Base-by-base conservation (phyloP, 2,329 filamentous ascomycete genomes). In the Fusarium stilboides region DNA sequence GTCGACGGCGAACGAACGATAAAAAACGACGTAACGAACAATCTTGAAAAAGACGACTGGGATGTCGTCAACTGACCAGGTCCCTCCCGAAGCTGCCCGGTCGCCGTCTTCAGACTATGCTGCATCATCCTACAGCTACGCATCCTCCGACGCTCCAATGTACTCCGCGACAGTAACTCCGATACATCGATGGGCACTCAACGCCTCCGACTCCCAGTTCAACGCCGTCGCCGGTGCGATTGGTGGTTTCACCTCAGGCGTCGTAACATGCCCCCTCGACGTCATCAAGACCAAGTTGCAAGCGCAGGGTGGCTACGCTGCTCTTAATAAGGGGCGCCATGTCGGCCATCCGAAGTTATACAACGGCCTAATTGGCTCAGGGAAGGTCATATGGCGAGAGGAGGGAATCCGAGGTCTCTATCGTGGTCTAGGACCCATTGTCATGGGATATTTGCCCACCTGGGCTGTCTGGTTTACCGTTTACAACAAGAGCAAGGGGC, bases 261-360 rank as follows among this genome's bases (percentile, higher is more conserved):
- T 99, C 57, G 93, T 98, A 70, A 98, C 95, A 54, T 99, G 96
- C 79, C 96, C 96, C 42, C 90, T 99, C 73, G 96, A 99, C 84
- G 96, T 99, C 67, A 98, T 99, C 81, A 99, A 99, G 84, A 99
- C 96, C 44, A 98, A 98, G 81, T 83, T 99, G 64, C 96, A 99
- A 80, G 95, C 94, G 17, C 96, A 98, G 79, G 95, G 95, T 68
- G 93, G 94, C 20, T 97, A 97, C 80, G 72, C 80, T 71, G 86
- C 82, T 70, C 80, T 80, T 76, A 85, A 82, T 73, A 82, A 83
- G 68, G 84, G 80, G 63, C 79, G 78, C 55, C 83, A 84, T 77
- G 83, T 82, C 28, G 83, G 83, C 28, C 85, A 86, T 62, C 80
- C 82, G 22, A 84, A 83, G 85, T 83, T 96, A 50, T 99, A 99